Evolutionary conservation across 1,139 yeast species (phyloP).

Genomic region (Lodderomyces metapsilosis): DNA sequence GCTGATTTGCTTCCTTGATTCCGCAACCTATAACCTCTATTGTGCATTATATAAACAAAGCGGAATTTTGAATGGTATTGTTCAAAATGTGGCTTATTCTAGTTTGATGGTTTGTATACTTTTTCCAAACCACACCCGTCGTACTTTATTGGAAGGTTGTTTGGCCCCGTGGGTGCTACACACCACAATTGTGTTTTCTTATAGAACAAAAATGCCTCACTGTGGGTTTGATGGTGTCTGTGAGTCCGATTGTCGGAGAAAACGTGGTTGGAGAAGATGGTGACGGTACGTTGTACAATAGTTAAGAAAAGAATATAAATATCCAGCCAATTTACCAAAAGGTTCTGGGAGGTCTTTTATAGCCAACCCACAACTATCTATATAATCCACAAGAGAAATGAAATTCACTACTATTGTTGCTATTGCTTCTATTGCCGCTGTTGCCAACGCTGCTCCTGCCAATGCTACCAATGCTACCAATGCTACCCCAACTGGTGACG

Average conservation of each 20-base stretch:
- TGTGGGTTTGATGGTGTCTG: too few relatives aligned
- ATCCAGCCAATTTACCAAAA: neutral
- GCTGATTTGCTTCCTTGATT: too few relatives aligned
- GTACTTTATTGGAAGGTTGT: too few relatives aligned
- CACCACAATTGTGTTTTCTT: too few relatives aligned
- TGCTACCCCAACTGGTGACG: neutral
- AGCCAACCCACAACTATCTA: neutral
- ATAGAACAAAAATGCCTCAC: too few relatives aligned
- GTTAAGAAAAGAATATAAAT: neutral
- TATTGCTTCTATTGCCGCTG: neutral
- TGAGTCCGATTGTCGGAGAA: too few relatives aligned
- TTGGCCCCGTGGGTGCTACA: too few relatives aligned
- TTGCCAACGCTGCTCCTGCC: neutral
- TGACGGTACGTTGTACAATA: neutral
- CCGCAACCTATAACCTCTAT: neutral
- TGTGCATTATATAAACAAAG: neutral
- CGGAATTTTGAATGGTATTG: neutral
- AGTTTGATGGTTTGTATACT: too few relatives aligned
- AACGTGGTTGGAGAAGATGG: too few relatives aligned
- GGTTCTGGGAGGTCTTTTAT: neutral
- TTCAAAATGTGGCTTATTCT: neutral
- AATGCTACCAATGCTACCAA: too few relatives aligned
- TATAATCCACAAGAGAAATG: neutral
- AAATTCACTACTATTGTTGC: constrained; percentile 1
- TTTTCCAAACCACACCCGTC: too few relatives aligned